A percentile compares a stretch with the other conserved stretches of the same genome.
Conservation (phyloP, 305 asterid species). For the Ajuga reptans region DNA sequence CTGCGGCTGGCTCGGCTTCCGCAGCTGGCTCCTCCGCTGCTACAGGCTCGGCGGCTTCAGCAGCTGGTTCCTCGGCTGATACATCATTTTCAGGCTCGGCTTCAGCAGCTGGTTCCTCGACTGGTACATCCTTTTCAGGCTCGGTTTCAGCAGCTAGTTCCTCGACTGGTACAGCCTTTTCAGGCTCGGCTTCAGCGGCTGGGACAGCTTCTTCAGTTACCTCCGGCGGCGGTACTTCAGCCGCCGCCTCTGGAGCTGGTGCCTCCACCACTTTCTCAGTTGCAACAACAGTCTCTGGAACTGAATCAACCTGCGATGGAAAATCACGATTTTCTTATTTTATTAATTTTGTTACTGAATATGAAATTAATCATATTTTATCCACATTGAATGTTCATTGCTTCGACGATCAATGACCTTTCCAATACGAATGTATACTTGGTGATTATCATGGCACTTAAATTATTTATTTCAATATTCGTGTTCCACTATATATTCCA, state of each 20-base stretch:
- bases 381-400: neutral
- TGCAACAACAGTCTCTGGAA: conserved; percentile 23
- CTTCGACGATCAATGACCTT: no score
- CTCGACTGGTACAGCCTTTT: conserved; percentile 20
- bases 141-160: conserved; percentile 25
- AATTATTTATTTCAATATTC: no score
- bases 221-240: conserved; percentile 9
- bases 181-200: conserved; percentile 13
- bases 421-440: no score
- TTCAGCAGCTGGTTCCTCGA: conserved; percentile 20
- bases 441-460: no score
- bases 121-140: conserved; percentile 9
- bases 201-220: neutral
- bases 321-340: neutral
- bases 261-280: conserved; percentile 22
- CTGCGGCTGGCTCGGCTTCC: conserved; percentile 23
- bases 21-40: conserved; percentile 19
- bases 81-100: conserved; percentile 1
- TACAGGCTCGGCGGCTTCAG: conserved; percentile 22
- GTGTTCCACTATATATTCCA: no score
- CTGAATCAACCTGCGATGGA: conserved; percentile 26
- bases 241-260: conserved; percentile 19
- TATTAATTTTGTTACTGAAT: no score
- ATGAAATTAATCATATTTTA: no score
- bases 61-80: conserved; percentile 14